A percentile compares a stretch with the other conserved stretches of the same genome.
Evolutionary conservation across 176 grass and related monocot species (phyloP).

Genomic region (Triticum monococcum): DNA sequence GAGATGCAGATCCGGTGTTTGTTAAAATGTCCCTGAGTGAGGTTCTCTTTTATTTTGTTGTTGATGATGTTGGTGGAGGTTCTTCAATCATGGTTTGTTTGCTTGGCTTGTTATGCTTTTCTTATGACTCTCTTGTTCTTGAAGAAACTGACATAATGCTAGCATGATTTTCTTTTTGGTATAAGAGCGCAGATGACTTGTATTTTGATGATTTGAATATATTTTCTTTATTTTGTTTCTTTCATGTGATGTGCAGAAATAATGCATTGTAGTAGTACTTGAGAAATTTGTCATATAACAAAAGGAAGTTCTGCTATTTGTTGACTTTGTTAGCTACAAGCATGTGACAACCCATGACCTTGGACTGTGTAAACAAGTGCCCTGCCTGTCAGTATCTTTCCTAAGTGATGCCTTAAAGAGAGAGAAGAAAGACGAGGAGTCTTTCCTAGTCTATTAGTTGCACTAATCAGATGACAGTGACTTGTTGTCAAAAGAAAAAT

Average conservation of each 20-base stretch:
- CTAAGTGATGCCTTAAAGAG: constrained; percentile 10
- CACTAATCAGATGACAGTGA: constrained; percentile 24
- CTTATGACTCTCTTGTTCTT: not conserved
- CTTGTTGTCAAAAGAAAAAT: constrained; percentile 2
- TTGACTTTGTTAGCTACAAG: constrained; percentile 4
- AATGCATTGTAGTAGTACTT: not conserved
- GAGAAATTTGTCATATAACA: not conserved
- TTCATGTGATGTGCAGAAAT: not conserved
- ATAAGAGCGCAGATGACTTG: not conserved
- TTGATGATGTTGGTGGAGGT: not conserved
- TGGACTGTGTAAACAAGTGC: not conserved
- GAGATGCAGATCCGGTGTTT: constrained; percentile 44
- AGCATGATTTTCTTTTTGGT: not conserved
- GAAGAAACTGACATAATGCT: not conserved
- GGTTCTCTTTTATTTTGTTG: not conserved
- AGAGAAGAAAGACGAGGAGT: not conserved
- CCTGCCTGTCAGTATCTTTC: not conserved
- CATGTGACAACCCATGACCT: constrained; percentile 26
- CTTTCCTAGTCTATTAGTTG: constrained; percentile 17
- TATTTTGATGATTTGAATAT: not conserved
- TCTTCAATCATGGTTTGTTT: constrained; percentile 7
- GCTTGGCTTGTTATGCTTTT: not conserved
- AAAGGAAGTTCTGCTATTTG: not conserved
- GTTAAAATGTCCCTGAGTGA: constrained; percentile 34
- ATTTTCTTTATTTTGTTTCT: not conserved